A percentile compares a stretch with the other conserved stretches of the same genome.
Conservation (phyloP, 2,329 filamentous ascomycete genomes). For the Clonostachys solani region DNA sequence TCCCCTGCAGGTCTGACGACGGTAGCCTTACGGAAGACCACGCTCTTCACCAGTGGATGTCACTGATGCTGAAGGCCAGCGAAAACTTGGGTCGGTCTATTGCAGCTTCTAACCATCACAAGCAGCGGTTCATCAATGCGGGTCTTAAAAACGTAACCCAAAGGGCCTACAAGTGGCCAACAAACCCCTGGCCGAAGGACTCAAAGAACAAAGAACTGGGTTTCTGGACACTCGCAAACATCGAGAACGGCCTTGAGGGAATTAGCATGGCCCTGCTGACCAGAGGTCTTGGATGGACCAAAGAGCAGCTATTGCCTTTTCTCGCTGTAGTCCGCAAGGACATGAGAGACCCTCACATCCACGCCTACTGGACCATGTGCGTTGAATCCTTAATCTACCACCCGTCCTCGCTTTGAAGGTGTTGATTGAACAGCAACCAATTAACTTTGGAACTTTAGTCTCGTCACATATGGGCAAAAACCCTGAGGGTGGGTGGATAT, state of each 20-base stretch:
- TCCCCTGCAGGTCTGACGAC: conserved; percentile 18
- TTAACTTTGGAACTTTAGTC: too few species aligned
- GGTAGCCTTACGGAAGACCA: conserved; percentile 13
- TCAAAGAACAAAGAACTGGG: conserved; percentile 21
- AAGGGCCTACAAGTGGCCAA: conserved; percentile 20
- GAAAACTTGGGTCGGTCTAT: conserved; percentile 12
- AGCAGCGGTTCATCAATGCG: conserved; percentile 20
- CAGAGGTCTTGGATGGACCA: conserved; percentile 16
- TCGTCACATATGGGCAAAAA: too few species aligned
- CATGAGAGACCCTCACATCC: conserved; percentile 15
- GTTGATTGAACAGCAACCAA: too few species aligned
- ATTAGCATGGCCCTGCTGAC: conserved; percentile 18
- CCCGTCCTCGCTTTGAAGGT: too few species aligned
- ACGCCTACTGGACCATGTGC: conserved; percentile 15
- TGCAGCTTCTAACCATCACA: conserved; percentile 13
- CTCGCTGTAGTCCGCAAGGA: conserved; percentile 19
- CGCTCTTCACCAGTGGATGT: conserved; percentile 11
- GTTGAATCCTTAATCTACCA: background rate
- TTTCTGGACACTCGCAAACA: conserved; percentile 4
- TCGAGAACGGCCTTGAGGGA: conserved; percentile 11
- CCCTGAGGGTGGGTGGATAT: too few species aligned
- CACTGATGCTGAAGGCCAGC: conserved; percentile 8
- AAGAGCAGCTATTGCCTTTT: conserved; percentile 15
- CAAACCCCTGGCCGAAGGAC: conserved; percentile 29
- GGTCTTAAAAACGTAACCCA: conserved; percentile 28